Percentiles rank a stretch among this genome's conserved stretches.
Conservation (phyloP, 495 filamentous ascomycete genomes). For the Penicillium maclennaniae region DNA sequence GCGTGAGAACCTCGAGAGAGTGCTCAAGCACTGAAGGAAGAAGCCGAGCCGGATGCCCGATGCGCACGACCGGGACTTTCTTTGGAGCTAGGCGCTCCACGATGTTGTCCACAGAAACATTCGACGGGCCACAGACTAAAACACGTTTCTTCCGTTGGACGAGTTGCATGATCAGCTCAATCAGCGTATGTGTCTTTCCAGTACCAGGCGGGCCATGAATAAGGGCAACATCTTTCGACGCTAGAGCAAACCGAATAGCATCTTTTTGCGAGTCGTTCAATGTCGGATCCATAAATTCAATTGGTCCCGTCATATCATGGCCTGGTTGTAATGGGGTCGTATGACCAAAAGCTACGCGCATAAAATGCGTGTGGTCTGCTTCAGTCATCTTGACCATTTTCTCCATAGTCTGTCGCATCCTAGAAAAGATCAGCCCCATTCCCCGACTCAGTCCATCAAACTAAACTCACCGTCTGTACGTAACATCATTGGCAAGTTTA, state of each 20-base stretch:
- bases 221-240: conserved; percentile 76
- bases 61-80: conserved; percentile 79
- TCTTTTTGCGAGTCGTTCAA: conserved; percentile 90
- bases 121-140: conserved; percentile 91
- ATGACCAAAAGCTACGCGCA: conserved; percentile 77
- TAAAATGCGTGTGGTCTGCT: conserved; percentile 66
- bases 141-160: conserved; percentile 65
- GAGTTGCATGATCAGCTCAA: conserved; percentile 89
- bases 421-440: conserved; percentile 23
- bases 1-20: conserved; percentile 88
- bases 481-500: conserved; percentile 94
- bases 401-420: conserved; percentile 89
- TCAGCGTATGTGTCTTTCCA: conserved; percentile 94
- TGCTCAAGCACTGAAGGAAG: conserved; percentile 85
- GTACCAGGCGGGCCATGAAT: conserved; percentile 97
- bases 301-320: conserved; percentile 53
- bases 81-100: conserved; percentile 86
- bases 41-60: conserved; percentile 89
- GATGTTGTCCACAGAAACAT: conserved; percentile 97
- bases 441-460: background rate
- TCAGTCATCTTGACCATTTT: conserved; percentile 69
- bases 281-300: conserved; percentile 73
- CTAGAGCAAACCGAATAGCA: conserved; percentile 84
- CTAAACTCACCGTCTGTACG: conserved; percentile 65
- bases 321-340: conserved; percentile 35